Evolutionary conservation across 2,329 filamentous ascomycete genomes (phyloP).

Genomic region (Trichophaea hybrida): DNA sequence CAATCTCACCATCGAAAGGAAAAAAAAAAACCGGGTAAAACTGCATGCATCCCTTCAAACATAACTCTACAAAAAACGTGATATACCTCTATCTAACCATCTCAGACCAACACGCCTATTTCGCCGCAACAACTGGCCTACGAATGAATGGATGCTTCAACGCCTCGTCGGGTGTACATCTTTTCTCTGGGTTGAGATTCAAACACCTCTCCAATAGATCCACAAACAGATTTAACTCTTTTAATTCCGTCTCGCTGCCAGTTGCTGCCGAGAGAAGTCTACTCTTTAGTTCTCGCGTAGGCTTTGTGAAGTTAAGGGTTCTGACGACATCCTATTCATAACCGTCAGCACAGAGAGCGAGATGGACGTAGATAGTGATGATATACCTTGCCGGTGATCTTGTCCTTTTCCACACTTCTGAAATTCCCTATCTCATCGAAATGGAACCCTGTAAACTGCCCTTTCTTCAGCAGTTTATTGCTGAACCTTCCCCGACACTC

Average conservation of each 20-base stretch:
- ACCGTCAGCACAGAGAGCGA: conserved; percentile 32
- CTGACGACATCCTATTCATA: conserved; percentile 47
- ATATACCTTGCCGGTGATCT: conserved; percentile 63
- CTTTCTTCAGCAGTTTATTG: conserved; percentile 72
- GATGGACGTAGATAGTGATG: conserved; percentile 7
- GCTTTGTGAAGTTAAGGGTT: conserved; percentile 55
- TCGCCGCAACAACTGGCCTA: conserved; percentile 25
- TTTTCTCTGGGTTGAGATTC: conserved; percentile 79
- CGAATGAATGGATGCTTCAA: conserved; percentile 75
- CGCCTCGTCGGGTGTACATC: conserved; percentile 74
- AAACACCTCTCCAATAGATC: conserved; percentile 82
- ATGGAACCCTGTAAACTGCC: conserved; percentile 59
- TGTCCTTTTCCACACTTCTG: conserved; percentile 70
- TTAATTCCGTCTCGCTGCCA: conserved; percentile 58
- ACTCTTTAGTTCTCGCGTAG: conserved; percentile 66
- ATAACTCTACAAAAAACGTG: too few species aligned
- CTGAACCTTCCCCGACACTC: conserved; percentile 88
- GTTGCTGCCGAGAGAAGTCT: conserved; percentile 59
- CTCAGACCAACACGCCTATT: neutral
- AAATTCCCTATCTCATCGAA: conserved; percentile 80
- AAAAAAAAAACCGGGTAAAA: too few species aligned
- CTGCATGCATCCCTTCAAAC: too few species aligned
- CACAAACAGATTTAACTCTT: conserved; percentile 68
- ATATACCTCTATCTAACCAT: too few species aligned
- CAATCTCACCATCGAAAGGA: too few species aligned